Conservation (phyloP, 164 flowering plant genomes). For the Aristolochia contorta region DNA sequence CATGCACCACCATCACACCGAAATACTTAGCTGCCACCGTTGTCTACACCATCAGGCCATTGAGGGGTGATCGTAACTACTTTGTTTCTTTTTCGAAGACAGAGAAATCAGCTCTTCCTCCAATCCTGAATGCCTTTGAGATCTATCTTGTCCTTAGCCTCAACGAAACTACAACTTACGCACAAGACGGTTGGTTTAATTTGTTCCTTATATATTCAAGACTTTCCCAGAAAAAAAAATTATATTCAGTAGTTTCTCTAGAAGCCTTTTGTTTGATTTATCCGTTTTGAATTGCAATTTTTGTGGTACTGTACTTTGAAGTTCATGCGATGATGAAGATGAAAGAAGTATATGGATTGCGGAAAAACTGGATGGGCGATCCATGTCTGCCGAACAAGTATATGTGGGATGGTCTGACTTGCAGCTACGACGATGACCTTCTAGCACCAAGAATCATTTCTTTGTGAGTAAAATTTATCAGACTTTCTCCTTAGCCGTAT, state of each 20-base stretch:
- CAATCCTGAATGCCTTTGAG: slow-evolving; percentile 4
- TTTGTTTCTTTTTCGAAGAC: neutral
- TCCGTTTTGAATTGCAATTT: neutral
- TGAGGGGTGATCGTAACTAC: neutral
- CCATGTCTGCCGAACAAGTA: neutral
- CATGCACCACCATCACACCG: neutral
- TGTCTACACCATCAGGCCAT: no score
- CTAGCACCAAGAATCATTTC: neutral
- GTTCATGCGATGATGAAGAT: neutral
- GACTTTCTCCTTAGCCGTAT: no score
- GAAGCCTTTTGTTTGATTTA: neutral
- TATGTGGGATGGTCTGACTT: neutral
- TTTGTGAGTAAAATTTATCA: neutral
- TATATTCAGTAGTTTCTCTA: neutral
- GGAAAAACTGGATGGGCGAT: slow-evolving; percentile 4
- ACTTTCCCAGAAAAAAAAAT: neutral
- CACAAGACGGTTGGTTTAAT: slow-evolving; percentile 3
- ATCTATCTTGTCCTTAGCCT: neutral
- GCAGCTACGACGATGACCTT: neutral
- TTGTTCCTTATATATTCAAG: neutral
- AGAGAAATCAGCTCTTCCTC: neutral
- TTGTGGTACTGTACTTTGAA: neutral
- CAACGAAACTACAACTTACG: neutral
- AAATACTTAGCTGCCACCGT: neutral
- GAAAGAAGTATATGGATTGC: neutral